Conservation (phyloP, 2,329 filamentous ascomycete genomes). For the Microdochium bolleyi region DNA sequence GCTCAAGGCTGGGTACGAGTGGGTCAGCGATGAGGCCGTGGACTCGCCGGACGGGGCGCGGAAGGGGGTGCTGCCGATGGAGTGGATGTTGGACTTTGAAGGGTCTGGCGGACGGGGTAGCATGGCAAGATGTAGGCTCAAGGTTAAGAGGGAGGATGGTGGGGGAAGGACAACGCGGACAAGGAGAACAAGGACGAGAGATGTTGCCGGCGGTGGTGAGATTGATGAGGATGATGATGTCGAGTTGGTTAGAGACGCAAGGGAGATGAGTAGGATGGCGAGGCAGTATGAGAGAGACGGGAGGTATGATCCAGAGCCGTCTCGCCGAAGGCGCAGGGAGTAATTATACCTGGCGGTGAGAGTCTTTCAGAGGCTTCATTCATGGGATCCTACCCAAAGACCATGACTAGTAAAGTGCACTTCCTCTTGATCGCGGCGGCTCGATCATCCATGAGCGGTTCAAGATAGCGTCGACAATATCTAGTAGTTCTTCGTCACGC, state of each 20-base stretch:
- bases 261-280: constrained; percentile 4
- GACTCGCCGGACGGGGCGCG: constrained; percentile 17
- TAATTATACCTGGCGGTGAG: no score
- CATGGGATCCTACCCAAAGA: no score
- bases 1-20: constrained; percentile 31
- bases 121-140: constrained; percentile 25
- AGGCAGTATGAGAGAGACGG: constrained; percentile 7
- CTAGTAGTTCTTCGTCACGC: no score
- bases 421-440: no score
- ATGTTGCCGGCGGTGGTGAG: no score
- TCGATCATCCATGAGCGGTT: no score
- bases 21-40: constrained; percentile 28
- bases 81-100: constrained; percentile 32
- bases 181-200: constrained; percentile 17
- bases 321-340: no score
- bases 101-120: constrained; percentile 24
- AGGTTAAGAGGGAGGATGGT: constrained; percentile 13
- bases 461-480: background rate
- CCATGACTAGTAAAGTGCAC: no score
- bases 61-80: constrained; percentile 24
- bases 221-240: constrained; percentile 1
- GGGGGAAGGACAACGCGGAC: background rate
- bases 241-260: background rate
- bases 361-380: no score
- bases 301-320: constrained; percentile 2